These are phyloP conservation scores for Symbiodinium pilosum DNA, from an alignment of 73 alveolate species.

Conservation along the genomic window DNA sequence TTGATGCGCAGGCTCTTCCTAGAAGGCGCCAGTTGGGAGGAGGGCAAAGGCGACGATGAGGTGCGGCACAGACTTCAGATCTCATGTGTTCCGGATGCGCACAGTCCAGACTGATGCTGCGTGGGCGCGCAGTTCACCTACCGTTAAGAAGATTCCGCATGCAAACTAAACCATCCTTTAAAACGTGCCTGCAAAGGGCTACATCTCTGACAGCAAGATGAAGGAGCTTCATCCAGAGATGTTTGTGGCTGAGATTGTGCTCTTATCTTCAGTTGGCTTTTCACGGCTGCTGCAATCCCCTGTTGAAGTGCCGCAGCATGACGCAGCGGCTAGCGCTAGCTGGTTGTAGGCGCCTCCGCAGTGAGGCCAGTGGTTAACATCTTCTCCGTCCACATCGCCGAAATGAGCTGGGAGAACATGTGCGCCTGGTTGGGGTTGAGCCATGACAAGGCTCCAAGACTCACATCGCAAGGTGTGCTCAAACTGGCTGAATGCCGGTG, in stretches of 20 bases:
- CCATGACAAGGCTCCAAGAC: no score
- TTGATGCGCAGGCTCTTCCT: conserved; percentile 98
- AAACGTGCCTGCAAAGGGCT: no score
- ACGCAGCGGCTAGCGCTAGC: no score
- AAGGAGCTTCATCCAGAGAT: conserved; percentile 93
- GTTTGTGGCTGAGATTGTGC: neutral
- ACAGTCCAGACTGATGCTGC: no score
- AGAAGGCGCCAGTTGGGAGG: conserved; percentile 99
- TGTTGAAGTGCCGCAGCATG: no score
- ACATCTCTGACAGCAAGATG: conserved; percentile 88
- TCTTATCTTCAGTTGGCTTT: no score
- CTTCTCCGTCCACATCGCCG: conserved; percentile 80
- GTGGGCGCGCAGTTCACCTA: neutral
- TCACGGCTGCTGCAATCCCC: no score
- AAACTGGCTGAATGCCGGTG: no score
- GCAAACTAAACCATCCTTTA: no score
- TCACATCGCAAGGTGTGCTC: no score
- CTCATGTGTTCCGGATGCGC: no score
- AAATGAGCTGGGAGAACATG: conserved; percentile 94
- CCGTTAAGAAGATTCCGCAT: neutral
- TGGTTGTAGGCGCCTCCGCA: no score
- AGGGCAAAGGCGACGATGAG: conserved; percentile 99
- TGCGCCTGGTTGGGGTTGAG: neutral
- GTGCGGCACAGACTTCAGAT: conserved; percentile 57
- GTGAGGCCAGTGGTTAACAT: conserved; percentile 61